These are phyloP conservation scores for Castanea crenata DNA, from an alignment of 306 rosid genomes.

Conservation along the genomic window DNA sequence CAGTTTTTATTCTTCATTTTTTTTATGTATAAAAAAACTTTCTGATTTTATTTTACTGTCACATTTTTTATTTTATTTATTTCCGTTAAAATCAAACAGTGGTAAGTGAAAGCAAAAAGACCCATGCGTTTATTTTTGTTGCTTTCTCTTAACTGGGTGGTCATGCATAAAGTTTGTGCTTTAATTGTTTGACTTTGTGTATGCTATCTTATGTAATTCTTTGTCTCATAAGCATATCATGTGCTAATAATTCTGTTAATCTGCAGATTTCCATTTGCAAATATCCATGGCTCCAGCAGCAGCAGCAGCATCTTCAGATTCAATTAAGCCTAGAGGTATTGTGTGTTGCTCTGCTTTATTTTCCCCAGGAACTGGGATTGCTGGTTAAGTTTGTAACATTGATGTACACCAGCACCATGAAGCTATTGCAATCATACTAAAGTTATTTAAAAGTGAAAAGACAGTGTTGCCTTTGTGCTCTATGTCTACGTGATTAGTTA, in stretches of 20 bases:
- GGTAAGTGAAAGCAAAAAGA: not conserved
- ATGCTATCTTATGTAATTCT: not conserved
- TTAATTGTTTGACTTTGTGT: not conserved
- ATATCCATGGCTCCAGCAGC: slow-evolving; percentile 61
- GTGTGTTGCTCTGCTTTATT: slow-evolving; percentile 1
- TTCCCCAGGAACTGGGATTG: not conserved
- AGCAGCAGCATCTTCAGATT: slow-evolving; percentile 55
- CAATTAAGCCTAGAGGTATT: slow-evolving; percentile 76
- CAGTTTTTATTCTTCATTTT: too few relatives aligned
- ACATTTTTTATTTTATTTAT: not conserved
- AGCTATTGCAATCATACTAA: not conserved
- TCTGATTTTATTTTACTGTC: too few relatives aligned
- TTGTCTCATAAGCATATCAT: not conserved
- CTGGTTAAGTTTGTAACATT: not conserved
- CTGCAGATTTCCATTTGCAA: slow-evolving; percentile 39
- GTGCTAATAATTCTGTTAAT: slow-evolving; percentile 1
- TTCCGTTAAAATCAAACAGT: not conserved
- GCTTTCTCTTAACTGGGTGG: not conserved
- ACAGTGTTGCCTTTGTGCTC: not conserved
- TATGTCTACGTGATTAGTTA: not conserved
- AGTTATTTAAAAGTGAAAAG: not conserved
- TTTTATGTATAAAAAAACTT: too few relatives aligned
- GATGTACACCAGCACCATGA: not conserved
- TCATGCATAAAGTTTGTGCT: slow-evolving; percentile 2
- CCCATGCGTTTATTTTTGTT: not conserved